phyloP scores from a whole-genome alignment of 2,329 filamentous ascomycete genomes.

The Pseudogymnoascus sp. region DNA sequence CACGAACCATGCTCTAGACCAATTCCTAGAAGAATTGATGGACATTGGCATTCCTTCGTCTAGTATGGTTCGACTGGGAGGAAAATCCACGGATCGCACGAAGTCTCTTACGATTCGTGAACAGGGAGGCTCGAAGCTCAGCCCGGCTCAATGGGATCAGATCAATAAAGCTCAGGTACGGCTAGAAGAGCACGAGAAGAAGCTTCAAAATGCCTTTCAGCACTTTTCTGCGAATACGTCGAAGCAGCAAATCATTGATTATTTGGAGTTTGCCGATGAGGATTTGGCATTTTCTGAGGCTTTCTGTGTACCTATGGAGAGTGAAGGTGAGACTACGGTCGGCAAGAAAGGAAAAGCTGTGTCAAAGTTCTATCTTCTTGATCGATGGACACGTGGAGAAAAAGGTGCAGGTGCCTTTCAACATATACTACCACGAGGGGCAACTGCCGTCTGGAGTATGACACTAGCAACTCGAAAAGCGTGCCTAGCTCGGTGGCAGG shows the following conservation, averaged over 20 bases:
- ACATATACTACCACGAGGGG: conserved; percentile 20
- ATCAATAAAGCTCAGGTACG: conserved; percentile 36
- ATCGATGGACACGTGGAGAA: conserved; percentile 41
- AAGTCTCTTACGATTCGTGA: conserved; percentile 37
- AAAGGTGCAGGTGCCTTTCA: conserved; percentile 37
- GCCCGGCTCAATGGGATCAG: conserved; percentile 29
- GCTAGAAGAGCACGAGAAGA: conserved; percentile 24
- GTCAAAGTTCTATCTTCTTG: conserved; percentile 40
- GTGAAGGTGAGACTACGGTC: conserved; percentile 39
- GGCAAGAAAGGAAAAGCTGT: conserved; percentile 39
- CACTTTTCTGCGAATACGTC: conserved; percentile 15
- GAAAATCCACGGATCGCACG: conserved; percentile 45
- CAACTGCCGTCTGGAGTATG: conserved; percentile 45
- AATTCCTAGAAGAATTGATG: conserved; percentile 57
- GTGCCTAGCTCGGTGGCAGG: conserved; percentile 36
- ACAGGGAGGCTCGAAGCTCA: conserved; percentile 30
- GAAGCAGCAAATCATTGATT: conserved; percentile 29
- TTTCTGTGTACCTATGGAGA: conserved; percentile 40
- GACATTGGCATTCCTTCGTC: conserved; percentile 44
- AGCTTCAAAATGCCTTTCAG: conserved; percentile 18
- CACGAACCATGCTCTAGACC: conserved; percentile 59
- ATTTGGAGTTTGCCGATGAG: conserved; percentile 43
- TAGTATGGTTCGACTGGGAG: conserved; percentile 54
- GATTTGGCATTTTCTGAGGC: conserved; percentile 47
- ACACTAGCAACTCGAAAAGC: conserved; percentile 27